Conservation (phyloP, 2,329 filamentous ascomycete genomes). For the Aureobasidium sp. region DNA sequence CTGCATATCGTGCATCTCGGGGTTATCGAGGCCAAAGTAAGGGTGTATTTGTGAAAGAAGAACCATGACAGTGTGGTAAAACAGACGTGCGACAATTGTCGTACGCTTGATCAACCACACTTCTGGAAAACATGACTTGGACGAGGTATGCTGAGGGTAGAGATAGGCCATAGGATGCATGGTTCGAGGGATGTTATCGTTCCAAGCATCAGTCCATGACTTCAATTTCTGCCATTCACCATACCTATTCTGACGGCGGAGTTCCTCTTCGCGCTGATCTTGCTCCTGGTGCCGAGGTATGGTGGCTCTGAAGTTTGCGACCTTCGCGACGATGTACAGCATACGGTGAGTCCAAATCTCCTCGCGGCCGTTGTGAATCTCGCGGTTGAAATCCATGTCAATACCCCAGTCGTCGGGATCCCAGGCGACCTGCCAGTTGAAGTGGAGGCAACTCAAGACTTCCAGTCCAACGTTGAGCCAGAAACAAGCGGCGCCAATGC, state of each 20-base stretch:
- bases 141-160: conserved; percentile 57
- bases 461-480: conserved; percentile 92
- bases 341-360: conserved; percentile 86
- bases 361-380: conserved; percentile 57
- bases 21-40: conserved; percentile 50
- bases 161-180: conserved; percentile 84
- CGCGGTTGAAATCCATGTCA: conserved; percentile 63
- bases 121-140: conserved; percentile 74
- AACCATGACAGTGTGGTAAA: conserved; percentile 83
- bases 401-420: conserved; percentile 86
- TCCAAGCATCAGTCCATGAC: conserved; percentile 76
- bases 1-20: conserved; percentile 64
- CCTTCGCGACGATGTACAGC: conserved; percentile 79
- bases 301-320: conserved; percentile 74
- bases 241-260: conserved; percentile 56
- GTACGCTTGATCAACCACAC: conserved; percentile 82
- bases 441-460: conserved; percentile 77
- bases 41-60: conserved; percentile 76
- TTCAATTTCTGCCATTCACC: conserved; percentile 77
- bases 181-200: conserved; percentile 66
- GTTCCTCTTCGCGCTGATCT: conserved; percentile 56
- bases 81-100: conserved; percentile 72
- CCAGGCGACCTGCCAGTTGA: conserved; percentile 83
- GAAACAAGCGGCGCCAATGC: conserved; percentile 82
- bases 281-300: conserved; percentile 55